Conservation (phyloP, 2,329 filamentous ascomycete species). For the Colletotrichum ledebouriae region DNA sequence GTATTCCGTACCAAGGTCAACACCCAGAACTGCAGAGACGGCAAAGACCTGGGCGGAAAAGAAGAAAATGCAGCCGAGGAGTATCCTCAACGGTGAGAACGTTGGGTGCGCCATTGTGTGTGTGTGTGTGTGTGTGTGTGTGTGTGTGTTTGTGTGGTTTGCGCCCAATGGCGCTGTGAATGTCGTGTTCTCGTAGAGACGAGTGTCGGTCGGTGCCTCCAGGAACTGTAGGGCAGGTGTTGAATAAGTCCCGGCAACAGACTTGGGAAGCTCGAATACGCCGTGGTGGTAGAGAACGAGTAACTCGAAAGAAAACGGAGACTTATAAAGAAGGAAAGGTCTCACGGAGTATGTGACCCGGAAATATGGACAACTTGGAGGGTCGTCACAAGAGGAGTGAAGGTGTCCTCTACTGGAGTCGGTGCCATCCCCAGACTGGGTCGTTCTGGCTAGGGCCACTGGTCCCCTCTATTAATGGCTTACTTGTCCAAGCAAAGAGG, state of each 20-base stretch:
- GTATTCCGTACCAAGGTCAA: conserved; percentile 96
- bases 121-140: background rate
- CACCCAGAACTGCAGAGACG: conserved; percentile 83
- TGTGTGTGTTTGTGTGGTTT: conserved; percentile 27
- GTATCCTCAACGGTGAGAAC: conserved; percentile 54
- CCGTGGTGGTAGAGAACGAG: conserved; percentile 15
- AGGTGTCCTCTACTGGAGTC: conserved; percentile 40
- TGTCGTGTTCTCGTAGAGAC: conserved; percentile 22
- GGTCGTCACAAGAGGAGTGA: conserved; percentile 34
- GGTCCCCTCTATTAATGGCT: conserved; percentile 23
- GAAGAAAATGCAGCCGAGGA: conserved; percentile 57
- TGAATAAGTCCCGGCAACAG: conserved; percentile 32
- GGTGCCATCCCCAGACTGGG: conserved; percentile 37
- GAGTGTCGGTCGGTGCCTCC: conserved; percentile 19
- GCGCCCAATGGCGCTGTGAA: conserved; percentile 41
- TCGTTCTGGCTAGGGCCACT: conserved; percentile 23
- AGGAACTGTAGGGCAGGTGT: background rate
- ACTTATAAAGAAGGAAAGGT: conserved; percentile 10
- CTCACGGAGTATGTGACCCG: conserved; percentile 22
- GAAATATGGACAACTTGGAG: conserved; percentile 29
- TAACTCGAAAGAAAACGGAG: background rate
- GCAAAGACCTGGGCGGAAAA: conserved; percentile 65
- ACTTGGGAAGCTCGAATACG: conserved; percentile 23
- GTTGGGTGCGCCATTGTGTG: conserved; percentile 51
- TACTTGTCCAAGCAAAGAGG: conserved; percentile 42